These are phyloP conservation scores for Cladosporium colombiae DNA, from an alignment of 2,329 filamentous ascomycete genomes.

Conservation along the genomic window DNA sequence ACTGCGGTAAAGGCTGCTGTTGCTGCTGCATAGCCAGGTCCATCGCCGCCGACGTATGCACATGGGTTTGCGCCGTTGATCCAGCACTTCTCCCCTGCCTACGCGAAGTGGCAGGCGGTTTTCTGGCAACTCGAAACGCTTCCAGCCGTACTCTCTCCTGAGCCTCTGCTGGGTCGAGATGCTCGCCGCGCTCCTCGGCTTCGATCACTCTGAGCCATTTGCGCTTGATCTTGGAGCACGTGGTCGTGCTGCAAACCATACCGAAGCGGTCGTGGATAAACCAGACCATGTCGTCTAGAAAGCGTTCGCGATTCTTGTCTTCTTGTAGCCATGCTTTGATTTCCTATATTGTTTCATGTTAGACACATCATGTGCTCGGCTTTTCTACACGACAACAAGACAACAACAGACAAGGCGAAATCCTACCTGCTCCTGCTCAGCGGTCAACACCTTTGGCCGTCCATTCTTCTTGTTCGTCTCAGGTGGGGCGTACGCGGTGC, in stretches of 20 bases:
- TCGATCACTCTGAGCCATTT: slow-evolving; percentile 39
- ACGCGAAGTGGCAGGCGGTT: neutral
- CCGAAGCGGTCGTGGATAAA: slow-evolving; percentile 37
- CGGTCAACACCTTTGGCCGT: slow-evolving; percentile 35
- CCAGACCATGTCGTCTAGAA: slow-evolving; percentile 38
- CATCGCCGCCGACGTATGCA: neutral
- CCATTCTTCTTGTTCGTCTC: slow-evolving; percentile 40
- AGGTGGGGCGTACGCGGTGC: slow-evolving; percentile 36
- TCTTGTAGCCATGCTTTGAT: slow-evolving; percentile 36
- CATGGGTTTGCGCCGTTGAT: neutral
- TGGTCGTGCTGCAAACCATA: slow-evolving; percentile 38
- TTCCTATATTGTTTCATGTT: slow-evolving; percentile 26
- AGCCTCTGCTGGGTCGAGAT: slow-evolving; percentile 27
- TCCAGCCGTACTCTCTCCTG: slow-evolving; percentile 17
- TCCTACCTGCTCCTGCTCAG: slow-evolving; percentile 37
- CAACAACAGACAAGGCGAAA: neutral
- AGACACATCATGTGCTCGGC: neutral
- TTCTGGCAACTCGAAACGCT: slow-evolving; percentile 7
- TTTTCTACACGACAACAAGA: neutral
- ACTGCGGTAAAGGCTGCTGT: slow-evolving; percentile 15
- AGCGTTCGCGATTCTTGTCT: slow-evolving; percentile 35
- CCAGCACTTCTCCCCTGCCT: neutral
- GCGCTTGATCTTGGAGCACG: slow-evolving; percentile 39
- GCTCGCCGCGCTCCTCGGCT: slow-evolving; percentile 33
- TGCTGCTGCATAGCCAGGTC: neutral